Conservation (phyloP, 495 filamentous ascomycete genomes). For the Parathielavia hyrcaniae region DNA sequence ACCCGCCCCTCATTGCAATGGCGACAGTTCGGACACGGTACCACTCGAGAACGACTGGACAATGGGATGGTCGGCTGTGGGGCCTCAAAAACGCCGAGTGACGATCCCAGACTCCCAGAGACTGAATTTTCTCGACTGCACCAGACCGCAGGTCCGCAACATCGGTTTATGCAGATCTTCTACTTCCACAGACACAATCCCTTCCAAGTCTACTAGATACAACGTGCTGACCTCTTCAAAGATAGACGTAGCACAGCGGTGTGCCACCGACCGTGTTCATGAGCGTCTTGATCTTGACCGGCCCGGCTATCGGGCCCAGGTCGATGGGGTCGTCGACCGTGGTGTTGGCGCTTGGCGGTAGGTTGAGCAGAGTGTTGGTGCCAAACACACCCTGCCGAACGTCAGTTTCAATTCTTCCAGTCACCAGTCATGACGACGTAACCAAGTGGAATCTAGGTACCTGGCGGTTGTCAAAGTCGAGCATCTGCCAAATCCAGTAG, state of each 20-base stretch:
- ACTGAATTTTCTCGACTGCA: no score
- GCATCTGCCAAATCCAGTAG: slow-evolving; percentile 66
- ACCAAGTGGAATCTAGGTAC: slow-evolving; percentile 8
- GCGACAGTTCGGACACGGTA: no score
- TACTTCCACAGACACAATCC: no score
- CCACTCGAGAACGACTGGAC: no score
- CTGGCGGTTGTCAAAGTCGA: slow-evolving; percentile 43
- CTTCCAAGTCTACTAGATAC: no score
- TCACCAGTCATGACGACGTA: background rate
- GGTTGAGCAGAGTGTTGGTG: slow-evolving; percentile 32
- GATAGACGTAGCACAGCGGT: slow-evolving; percentile 30
- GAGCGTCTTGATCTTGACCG: slow-evolving; percentile 25
- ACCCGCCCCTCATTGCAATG: background rate
- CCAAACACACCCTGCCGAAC: slow-evolving; percentile 34
- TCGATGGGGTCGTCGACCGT: slow-evolving; percentile 28
- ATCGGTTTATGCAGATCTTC: no score
- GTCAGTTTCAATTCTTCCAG: slow-evolving; percentile 10
- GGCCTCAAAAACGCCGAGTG: no score
- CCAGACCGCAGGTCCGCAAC: no score
- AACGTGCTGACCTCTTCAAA: slow-evolving; percentile 5
- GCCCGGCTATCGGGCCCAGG: slow-evolving; percentile 16
- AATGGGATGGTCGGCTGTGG: no score
- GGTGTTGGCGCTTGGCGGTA: slow-evolving; percentile 34
- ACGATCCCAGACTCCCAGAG: no score
- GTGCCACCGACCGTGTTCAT: slow-evolving; percentile 27